phyloP scores from a whole-genome alignment of 129 eudicot species.

The Deinandra increscens region DNA sequence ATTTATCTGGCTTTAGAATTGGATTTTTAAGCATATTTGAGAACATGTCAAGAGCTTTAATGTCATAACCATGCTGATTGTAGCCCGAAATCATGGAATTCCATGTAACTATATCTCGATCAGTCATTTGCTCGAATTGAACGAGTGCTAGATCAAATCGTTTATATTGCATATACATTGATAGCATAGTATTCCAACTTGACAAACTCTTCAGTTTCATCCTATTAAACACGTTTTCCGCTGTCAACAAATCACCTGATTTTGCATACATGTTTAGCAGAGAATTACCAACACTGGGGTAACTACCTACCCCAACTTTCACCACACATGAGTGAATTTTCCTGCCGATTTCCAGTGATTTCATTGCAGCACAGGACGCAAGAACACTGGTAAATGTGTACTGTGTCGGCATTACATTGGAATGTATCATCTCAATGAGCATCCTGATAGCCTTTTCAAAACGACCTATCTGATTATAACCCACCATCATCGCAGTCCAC shows the following conservation, averaged over 20 bases:
- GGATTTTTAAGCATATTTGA: constrained; percentile 47
- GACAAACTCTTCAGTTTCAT: constrained; percentile 50
- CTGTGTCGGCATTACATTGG: constrained; percentile 50
- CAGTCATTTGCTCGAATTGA: constrained; percentile 61
- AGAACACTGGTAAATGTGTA: constrained; percentile 63
- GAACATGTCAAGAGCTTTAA: constrained; percentile 53
- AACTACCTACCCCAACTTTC: constrained; percentile 53
- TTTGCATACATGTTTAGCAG: constrained; percentile 79
- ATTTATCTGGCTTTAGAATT: constrained; percentile 54
- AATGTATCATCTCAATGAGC: constrained; percentile 54
- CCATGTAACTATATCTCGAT: constrained; percentile 68
- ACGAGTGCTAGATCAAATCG: constrained; percentile 48
- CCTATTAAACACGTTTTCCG: constrained; percentile 44
- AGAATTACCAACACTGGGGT: constrained; percentile 62
- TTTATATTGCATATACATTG: constrained; percentile 60
- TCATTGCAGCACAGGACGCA: constrained; percentile 64
- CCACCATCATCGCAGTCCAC: constrained; percentile 74
- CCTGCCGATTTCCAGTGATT: constrained; percentile 48
- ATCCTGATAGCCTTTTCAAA: constrained; percentile 42
- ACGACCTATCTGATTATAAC: constrained; percentile 60
- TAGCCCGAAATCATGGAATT: constrained; percentile 81
- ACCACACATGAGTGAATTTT: constrained; percentile 61
- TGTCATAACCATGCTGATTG: constrained; percentile 59
- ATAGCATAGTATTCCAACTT: constrained; percentile 60
- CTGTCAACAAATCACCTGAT: constrained; percentile 53